Base-by-base conservation (phyloP, 495 filamentous ascomycete genomes). In the Podospora comata region DNA sequence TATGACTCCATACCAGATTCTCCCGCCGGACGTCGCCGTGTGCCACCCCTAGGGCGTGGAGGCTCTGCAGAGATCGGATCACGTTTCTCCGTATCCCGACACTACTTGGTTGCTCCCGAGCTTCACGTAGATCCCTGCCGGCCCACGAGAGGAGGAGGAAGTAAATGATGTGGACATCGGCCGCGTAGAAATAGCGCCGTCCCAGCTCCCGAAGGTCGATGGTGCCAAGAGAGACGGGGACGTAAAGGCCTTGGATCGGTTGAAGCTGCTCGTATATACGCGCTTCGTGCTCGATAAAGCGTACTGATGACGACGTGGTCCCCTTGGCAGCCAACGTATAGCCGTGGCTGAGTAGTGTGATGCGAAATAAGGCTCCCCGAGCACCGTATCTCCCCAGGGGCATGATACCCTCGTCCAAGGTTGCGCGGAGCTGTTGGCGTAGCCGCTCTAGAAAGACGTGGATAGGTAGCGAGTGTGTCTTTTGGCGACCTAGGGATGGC, bases 271-370 rank as follows among this genome's bases (percentile, higher is more conserved):
- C 62, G 68, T 84, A 83, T 7, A 84, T 68, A 9, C 68, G 64
- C 7, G 67, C 77, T 75, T 85, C 79, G 60, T 79, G 76, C 62
- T 77, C 73, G 15, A 83, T 77, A 59, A 76, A 70, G 26, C 69
- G 69, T 66, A 77, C 76, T 28, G 77, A 77, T 11, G 57, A 62
- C 1, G 61, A 68, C 0, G 76, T 73, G 5, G 79, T 84, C n/a
- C 78, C 82, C 74, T 86, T 86, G 11, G 74, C 75, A 56, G 83
- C 71, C 30, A 86, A 75, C 9, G 80, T 84, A 62, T 86, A 85
- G 20, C 80, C 76, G 67, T 80, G 77, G 13, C 44, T 61, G 16
- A 74, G 55, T 64, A 78, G 71, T 9, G 73, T 80, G 1, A 85
- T 68, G 67, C 78, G 80, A 66, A 85, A 84, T 4, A 81, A 68